Conservation (phyloP, 371 early-diverging fungal species). For the Mucor velutinosus region DNA sequence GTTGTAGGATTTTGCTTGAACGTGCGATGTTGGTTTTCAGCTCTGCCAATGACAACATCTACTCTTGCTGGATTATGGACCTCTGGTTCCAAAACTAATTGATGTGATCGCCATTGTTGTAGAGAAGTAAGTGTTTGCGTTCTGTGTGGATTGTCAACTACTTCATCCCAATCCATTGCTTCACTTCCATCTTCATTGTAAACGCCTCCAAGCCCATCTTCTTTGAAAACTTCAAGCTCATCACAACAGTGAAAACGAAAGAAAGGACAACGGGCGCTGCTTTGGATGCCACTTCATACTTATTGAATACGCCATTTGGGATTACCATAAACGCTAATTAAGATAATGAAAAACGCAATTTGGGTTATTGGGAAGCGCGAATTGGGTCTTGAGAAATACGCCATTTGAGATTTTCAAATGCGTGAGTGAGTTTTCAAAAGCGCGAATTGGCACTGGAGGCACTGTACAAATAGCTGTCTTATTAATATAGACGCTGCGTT, state of each 20-base stretch:
- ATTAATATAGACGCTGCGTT: too few relatives aligned
- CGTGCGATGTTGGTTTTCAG: not conserved
- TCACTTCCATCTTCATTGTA: conserved; percentile 18
- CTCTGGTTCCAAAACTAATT: not conserved
- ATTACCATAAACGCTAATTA: not conserved
- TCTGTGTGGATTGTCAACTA: not conserved
- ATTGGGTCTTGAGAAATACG: not conserved
- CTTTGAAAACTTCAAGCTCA: conserved; percentile 4
- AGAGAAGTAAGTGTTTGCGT: not conserved
- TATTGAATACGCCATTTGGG: not conserved
- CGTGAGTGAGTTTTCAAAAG: not conserved
- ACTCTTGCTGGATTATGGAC: not conserved
- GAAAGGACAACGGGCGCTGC: not conserved
- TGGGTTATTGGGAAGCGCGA: not conserved
- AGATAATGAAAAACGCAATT: not conserved
- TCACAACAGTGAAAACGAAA: not conserved
- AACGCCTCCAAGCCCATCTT: conserved; percentile 17
- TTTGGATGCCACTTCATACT: not conserved
- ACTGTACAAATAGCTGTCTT: too few relatives aligned
- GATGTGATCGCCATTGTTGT: not conserved
- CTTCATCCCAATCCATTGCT: conserved; percentile 15
- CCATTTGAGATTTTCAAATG: not conserved
- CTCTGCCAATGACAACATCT: not conserved
- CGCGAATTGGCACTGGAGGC: not conserved
- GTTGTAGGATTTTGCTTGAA: conserved; percentile 6